Percentiles rank a stretch among this genome's conserved stretches.
phyloP scores from a whole-genome alignment of 1,284 basidiomycete genomes.

The Cutaneotrichosporon dermatis region DNA sequence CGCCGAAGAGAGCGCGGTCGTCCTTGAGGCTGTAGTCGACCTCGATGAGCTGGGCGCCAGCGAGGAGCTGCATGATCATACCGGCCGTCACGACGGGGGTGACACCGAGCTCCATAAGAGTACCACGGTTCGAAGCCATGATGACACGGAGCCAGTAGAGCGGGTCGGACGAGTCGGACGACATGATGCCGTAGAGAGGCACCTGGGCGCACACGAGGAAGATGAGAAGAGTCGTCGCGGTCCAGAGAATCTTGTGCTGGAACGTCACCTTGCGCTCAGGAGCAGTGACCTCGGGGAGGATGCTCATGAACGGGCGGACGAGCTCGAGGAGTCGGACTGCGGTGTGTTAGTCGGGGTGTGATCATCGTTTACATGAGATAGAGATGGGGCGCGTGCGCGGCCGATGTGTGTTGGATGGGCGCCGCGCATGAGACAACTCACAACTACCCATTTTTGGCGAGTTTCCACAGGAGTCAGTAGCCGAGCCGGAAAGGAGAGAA shows the following conservation, averaged over 20 bases:
- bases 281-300: conserved; percentile 90
- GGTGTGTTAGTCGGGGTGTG: background rate
- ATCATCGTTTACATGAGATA: too few relatives aligned
- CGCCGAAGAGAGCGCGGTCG: conserved; percentile 90
- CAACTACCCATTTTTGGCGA: conserved; percentile 38
- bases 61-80: conserved; percentile 99
- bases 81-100: conserved; percentile 95
- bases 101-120: conserved; percentile 98
- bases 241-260: conserved; percentile 96
- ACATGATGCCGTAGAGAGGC: conserved; percentile 96
- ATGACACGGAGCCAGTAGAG: conserved; percentile 99
- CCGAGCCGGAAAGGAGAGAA: conserved; percentile 15
- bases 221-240: conserved; percentile 91
- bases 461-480: conserved; percentile 17
- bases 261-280: conserved; percentile 95
- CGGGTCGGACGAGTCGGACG: conserved; percentile 94
- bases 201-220: conserved; percentile 97
- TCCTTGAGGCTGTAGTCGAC: conserved; percentile 97
- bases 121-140: conserved; percentile 94
- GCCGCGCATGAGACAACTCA: too few relatives aligned
- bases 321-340: conserved; percentile 91
- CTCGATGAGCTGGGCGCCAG: conserved; percentile 94
- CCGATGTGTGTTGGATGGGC: background rate
- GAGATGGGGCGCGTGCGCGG: conserved; percentile 4
- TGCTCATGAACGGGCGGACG: conserved; percentile 88